Evolutionary conservation across 2,329 filamentous ascomycete genomes (phyloP), one percentile per base, ranked within the genome.

Genomic region (Hymenotorrendiella dingleyae): DNA sequence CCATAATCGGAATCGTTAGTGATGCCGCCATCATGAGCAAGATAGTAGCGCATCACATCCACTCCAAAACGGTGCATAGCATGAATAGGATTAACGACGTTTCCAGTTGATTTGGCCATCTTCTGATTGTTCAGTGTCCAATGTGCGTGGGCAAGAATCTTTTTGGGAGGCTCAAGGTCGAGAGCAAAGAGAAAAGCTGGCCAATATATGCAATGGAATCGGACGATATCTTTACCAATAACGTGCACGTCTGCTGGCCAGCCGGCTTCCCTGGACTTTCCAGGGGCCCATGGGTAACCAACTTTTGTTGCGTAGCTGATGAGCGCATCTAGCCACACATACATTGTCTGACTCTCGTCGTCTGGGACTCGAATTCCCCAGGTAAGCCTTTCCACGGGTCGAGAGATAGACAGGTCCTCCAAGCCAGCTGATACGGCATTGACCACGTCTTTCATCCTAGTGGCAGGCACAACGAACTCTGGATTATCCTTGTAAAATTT

Each of bases 191-290:
- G 79, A 54, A 98, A 84, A 3, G 93, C 93, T 0, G 93, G 93
- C 93, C 94, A 98, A 70, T 98, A 98, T 36, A 98, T 82, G 64
- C 87, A 91, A 62, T 98, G 94, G 64, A 98, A 98, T 14, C 89
- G 84, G 44, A 94, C 72, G 52, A 98, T 98, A 62, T 98, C 93
- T 65, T 98, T 98, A 36, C 93, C 93, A 42, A 98, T 83, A 20
- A 98, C 80, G 34, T 98, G 93, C 14, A 93, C 74, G 62, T 98
- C 82, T 7, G 88, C 87, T 4, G 93, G 93, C 91, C 93, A 98
- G 19, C 86, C 80, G 37, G 75, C 74, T 16, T 67, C 68, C 11
- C 70, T 63, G 46, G 84, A 78, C 4, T 73, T 67, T 2, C 80
- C 80, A 0, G 85, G 82, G 1, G 79, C 66, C 79, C 84, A 88